Evolutionary conservation across 768 basidiomycete genomes (phyloP).

Genomic region (Kwoniella botswanensis): DNA sequence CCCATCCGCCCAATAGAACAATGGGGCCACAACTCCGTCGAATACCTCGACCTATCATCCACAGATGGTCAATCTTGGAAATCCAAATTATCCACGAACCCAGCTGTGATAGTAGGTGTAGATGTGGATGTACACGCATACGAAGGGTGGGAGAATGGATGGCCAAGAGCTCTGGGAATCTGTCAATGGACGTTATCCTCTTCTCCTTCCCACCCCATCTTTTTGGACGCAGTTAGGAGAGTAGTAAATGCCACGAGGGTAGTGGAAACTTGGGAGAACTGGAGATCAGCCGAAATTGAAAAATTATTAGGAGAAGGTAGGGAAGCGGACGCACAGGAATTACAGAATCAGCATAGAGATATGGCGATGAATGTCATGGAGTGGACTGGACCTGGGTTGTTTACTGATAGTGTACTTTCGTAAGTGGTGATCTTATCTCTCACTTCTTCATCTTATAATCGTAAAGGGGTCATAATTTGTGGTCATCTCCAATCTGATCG

Average conservation of each 20-base stretch:
- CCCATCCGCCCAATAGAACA: constrained; percentile 46
- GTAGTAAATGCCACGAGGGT: constrained; percentile 47
- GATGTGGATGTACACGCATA: constrained; percentile 45
- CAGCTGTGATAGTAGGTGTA: constrained; percentile 44
- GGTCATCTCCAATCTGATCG: too few species aligned
- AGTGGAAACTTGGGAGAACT: constrained; percentile 36
- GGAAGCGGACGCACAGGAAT: constrained; percentile 20
- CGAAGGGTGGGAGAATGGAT: constrained; percentile 30
- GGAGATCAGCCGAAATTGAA: constrained; percentile 23
- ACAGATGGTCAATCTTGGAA: constrained; percentile 42
- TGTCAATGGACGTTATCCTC: constrained; percentile 57
- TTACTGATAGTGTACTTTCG: constrained; percentile 45
- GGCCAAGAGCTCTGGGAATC: constrained; percentile 47
- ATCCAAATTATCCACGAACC: constrained; percentile 29
- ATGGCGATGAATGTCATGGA: constrained; percentile 49
- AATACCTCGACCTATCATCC: constrained; percentile 32
- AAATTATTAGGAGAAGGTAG: constrained; percentile 16
- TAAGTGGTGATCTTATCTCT: constrained; percentile 27
- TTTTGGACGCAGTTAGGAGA: constrained; percentile 49
- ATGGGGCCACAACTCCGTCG: constrained; percentile 43
- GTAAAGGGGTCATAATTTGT: background rate
- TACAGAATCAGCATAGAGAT: constrained; percentile 17
- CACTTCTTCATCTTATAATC: background rate
- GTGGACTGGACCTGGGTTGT: constrained; percentile 53
- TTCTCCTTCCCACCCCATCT: constrained; percentile 52